Percentiles rank a stretch among this genome's conserved stretches.
Evolutionary conservation across 345 rosid species (phyloP).

Genomic region (Acer saccharum): DNA sequence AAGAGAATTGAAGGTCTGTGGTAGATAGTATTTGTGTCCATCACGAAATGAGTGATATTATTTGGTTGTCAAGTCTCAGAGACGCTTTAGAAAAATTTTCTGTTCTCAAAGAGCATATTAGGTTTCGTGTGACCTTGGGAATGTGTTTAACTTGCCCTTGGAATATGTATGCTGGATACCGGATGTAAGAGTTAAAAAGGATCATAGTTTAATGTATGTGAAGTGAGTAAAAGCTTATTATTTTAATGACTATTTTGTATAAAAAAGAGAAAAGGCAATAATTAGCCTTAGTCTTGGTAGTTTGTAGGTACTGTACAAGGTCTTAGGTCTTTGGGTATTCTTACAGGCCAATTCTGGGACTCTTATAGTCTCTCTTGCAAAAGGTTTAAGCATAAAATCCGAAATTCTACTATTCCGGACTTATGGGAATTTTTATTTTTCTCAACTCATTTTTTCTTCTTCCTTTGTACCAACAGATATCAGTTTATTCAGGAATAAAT

Average conservation of each 20-base stretch:
- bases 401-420: neutral
- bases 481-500: neutral
- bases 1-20: constrained; percentile 4
- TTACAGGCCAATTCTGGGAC: neutral
- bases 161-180: neutral
- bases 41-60: neutral
- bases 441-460: neutral
- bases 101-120: neutral
- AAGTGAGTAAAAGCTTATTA: neutral
- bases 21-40: neutral
- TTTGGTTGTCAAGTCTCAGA: neutral
- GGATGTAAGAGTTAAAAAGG: constrained; percentile 1
- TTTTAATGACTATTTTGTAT: neutral
- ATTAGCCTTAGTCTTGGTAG: neutral
- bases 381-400: neutral
- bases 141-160: neutral
- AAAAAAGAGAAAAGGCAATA: neutral
- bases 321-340: neutral
- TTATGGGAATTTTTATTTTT: neutral
- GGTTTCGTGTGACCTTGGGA: neutral
- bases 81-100: neutral
- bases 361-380: neutral
- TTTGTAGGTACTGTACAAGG: neutral
- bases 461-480: neutral
- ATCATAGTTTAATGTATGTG: neutral